Conservation (phyloP, 768 basidiomycete genomes). For the Tylopilus cervinicoccineus region DNA sequence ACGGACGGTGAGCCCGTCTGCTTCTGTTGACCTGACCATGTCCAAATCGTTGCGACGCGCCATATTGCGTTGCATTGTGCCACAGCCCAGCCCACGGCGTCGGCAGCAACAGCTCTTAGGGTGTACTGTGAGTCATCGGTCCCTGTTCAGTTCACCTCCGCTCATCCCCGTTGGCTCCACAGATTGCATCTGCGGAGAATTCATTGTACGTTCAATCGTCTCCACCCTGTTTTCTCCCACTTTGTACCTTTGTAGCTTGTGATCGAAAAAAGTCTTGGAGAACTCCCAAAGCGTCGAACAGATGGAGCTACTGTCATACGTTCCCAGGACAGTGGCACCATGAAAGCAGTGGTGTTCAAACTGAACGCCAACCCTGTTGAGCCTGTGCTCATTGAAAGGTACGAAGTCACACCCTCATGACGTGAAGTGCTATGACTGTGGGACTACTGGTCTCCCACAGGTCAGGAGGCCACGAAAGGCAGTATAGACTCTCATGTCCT, state of each 20-base stretch:
- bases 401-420: slow-evolving; percentile 22
- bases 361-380: slow-evolving; percentile 70
- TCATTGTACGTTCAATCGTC: slow-evolving; percentile 54
- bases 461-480: slow-evolving; percentile 66
- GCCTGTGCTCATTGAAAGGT: slow-evolving; percentile 79
- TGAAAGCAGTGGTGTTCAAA: slow-evolving; percentile 76
- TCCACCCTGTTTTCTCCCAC: not conserved
- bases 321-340: slow-evolving; percentile 55
- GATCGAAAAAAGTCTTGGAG: slow-evolving; percentile 68
- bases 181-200: slow-evolving; percentile 90
- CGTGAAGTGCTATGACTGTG: slow-evolving; percentile 17
- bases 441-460: slow-evolving; percentile 32
- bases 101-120: slow-evolving; percentile 70
- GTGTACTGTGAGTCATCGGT: slow-evolving; percentile 65
- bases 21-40: not conserved
- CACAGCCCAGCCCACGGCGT: slow-evolving; percentile 73
- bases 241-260: slow-evolving; percentile 53
- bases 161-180: slow-evolving; percentile 17
- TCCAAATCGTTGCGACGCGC: not conserved
- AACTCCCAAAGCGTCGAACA: slow-evolving; percentile 66
- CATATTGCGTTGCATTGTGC: slow-evolving; percentile 2
- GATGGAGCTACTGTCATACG: slow-evolving; percentile 82
- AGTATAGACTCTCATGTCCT: slow-evolving; percentile 60
- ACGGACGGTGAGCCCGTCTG: slow-evolving; percentile 58
- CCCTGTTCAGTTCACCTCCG: slow-evolving; percentile 5